Evolutionary conservation across 768 basidiomycete species (phyloP), one percentile per base, ranked within the genome.

Genomic region (Pleurotus eryngii): DNA sequence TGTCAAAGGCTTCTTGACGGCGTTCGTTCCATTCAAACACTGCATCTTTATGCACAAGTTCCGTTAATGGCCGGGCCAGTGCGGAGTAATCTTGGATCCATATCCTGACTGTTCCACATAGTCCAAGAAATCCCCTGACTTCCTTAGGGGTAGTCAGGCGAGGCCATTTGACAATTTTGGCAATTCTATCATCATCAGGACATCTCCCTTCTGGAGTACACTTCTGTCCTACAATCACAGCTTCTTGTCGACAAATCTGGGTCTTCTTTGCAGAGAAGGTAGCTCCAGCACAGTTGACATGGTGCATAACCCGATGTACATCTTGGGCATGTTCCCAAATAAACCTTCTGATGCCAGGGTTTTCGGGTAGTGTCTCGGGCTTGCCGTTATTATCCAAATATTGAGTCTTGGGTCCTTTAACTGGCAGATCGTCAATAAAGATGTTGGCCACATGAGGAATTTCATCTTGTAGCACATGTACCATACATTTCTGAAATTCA

Each of bases 321-420:
- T 68, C 62, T 1, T 39, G 7, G 0, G 68, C 65, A 55, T 76
- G 70, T 50, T 77, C 70, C 65, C 69, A 77, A 4, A 78, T 66
- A 30, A 77, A 77, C 0, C 63, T 47, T 3, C 63, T 42, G 27
- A 68, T 68, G 17, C 50, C 61, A 30, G 64, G 53, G 48, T 68
- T 66, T 18, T 64, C 64, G 9, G 30, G 12, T 0, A 66, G 38
- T 14, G 38, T 20, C 27, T 64, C 64, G 0, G 63, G 62, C 0
- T 40, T 15, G 0, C 71, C 67, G 8, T 69, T 59, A 1, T 4
- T 2, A 0, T 59, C 37, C 3, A 58, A 64, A 37, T 75, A 72
- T 1, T 48, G 20, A 0, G 68, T 64, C 0, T 37, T 35, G 0
- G 65, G 70, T 15, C 70, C 70, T 47, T 69, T 70, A 6, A 74